Percentiles rank a stretch among this genome's conserved stretches.
These are phyloP conservation scores for Cylindrodendrum hubeiense DNA, from an alignment of 2,329 filamentous ascomycete species.

Conservation along the genomic window DNA sequence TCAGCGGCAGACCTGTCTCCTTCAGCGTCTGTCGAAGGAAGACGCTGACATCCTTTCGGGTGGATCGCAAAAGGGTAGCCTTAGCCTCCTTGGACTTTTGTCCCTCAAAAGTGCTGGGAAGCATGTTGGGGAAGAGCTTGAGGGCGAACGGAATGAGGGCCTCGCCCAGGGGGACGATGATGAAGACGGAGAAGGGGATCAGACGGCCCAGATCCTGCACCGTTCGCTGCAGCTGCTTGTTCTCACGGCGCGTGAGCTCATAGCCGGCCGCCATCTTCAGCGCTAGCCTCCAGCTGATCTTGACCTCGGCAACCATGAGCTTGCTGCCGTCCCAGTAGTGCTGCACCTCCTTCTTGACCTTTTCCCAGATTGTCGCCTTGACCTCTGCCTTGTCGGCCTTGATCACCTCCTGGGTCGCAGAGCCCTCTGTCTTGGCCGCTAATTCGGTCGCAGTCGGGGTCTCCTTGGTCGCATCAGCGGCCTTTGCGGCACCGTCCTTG, in stretches of 20 bases:
- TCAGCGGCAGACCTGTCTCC: slow-evolving; percentile 93
- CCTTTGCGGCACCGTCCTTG: slow-evolving; percentile 24
- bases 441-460: slow-evolving; percentile 43
- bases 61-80: slow-evolving; percentile 82
- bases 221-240: slow-evolving; percentile 91
- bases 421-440: slow-evolving; percentile 50
- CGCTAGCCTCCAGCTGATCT: slow-evolving; percentile 90
- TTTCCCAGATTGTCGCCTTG: slow-evolving; percentile 90
- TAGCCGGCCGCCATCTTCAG: slow-evolving; percentile 99
- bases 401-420: slow-evolving; percentile 55
- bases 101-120: slow-evolving; percentile 96
- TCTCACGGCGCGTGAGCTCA: slow-evolving; percentile 92
- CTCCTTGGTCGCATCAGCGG: slow-evolving; percentile 39
- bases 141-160: slow-evolving; percentile 90
- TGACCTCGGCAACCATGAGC: slow-evolving; percentile 90
- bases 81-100: slow-evolving; percentile 93
- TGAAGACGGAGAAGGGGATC: slow-evolving; percentile 95
- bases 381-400: slow-evolving; percentile 79
- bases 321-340: slow-evolving; percentile 99
- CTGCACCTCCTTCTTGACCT: slow-evolving; percentile 91
- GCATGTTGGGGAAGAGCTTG: slow-evolving; percentile 95
- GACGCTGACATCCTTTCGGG: slow-evolving; percentile 91
- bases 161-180: slow-evolving; percentile 97
- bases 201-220: slow-evolving; percentile 93
- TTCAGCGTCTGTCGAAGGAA: slow-evolving; percentile 91